A percentile compares a stretch with the other conserved stretches of the same genome.
Evolutionary conservation across 176 grass and related monocot species (phyloP).

Genomic region (Carex scoparia): DNA sequence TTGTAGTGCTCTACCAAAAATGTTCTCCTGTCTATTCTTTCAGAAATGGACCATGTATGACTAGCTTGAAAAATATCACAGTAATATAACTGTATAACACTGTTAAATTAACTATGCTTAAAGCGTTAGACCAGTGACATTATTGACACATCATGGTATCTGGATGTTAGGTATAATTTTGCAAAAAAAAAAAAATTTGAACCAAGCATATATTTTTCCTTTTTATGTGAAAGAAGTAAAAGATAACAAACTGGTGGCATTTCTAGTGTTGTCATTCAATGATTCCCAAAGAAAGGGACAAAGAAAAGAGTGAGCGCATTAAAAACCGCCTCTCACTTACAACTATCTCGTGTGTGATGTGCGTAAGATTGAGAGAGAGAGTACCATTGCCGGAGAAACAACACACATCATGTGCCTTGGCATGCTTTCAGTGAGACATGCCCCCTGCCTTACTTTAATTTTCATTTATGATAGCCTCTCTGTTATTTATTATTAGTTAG

Average conservation of each 20-base stretch:
- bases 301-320: constrained; percentile 8
- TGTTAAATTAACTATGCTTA: background rate
- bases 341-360: constrained; percentile 11
- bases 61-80: background rate
- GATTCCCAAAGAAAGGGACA: background rate
- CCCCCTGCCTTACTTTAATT: constrained; percentile 6
- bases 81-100: background rate
- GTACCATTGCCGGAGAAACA: constrained; percentile 6
- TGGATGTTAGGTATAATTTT: background rate
- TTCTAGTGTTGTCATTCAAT: background rate
- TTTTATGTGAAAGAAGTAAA: background rate
- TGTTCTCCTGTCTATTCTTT: background rate
- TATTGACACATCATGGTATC: background rate
- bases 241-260: background rate
- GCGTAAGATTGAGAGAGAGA: constrained; percentile 3
- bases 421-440: constrained; percentile 27
- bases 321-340: constrained; percentile 1
- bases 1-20: background rate
- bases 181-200: background rate
- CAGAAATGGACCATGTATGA: background rate
- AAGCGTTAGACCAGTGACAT: background rate
- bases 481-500: constrained; percentile 1
- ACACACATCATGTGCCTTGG: constrained; percentile 24
- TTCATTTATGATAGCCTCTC: constrained; percentile 6
- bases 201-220: background rate